Evolutionary conservation across 2,329 filamentous ascomycete species (phyloP).

Genomic region (Colletotrichum phormii): DNA sequence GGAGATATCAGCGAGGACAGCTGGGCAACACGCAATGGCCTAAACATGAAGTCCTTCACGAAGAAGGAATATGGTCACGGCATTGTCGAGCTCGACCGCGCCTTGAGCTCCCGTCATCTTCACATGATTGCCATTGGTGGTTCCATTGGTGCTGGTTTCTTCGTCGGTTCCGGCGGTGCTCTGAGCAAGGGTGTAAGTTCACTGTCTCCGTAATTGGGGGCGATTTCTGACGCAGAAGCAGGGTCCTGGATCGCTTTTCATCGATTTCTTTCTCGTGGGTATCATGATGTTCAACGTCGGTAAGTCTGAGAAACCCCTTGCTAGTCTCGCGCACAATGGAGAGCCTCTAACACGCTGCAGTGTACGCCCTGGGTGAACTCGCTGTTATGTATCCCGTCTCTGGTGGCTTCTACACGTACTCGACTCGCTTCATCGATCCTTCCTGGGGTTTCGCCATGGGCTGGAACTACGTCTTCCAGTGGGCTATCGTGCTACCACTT

Average conservation of each 20-base stretch:
- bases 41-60: constrained; percentile 55
- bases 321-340: rapidly evolving
- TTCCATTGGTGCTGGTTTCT: constrained; percentile 72
- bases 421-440: constrained; percentile 70
- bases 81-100: constrained; percentile 52
- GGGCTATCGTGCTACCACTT: constrained; percentile 61
- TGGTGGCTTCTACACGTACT: constrained; percentile 73
- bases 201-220: rapidly evolving
- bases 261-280: constrained; percentile 67
- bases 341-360: constrained; percentile 22
- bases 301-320: background rate
- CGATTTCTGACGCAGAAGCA: background rate
- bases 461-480: constrained; percentile 63
- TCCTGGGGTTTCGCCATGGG: constrained; percentile 69
- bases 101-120: constrained; percentile 68
- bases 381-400: constrained; percentile 72
- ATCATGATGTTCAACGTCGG: constrained; percentile 70
- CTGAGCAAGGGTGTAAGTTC: constrained; percentile 55
- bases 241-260: constrained; percentile 56
- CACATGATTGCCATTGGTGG: constrained; percentile 74
- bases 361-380: constrained; percentile 71
- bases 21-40: constrained; percentile 51
- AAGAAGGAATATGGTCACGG: constrained; percentile 40
- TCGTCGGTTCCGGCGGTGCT: constrained; percentile 69
- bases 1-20: constrained; percentile 42